Evolutionary conservation across 768 basidiomycete species (phyloP), one percentile per base, ranked within the genome.

Genomic region (Boletus eberwhitei): DNA sequence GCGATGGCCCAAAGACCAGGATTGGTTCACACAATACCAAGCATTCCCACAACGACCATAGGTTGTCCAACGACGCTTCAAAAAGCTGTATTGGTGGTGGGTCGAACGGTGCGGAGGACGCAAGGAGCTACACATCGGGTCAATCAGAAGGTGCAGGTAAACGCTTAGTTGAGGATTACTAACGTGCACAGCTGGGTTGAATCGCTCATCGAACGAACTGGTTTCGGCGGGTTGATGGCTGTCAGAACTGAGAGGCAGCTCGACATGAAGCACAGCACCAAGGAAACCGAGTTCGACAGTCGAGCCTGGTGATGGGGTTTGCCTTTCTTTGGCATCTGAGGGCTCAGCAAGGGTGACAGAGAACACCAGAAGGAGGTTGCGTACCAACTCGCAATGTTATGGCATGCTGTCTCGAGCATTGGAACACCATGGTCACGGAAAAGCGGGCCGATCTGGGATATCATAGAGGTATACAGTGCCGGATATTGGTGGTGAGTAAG

Each of bases 1-100:
- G 93, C 0, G 86, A 86, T 2, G 83, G 70, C 4, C 88, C 88
- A 60, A 88, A 94, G 29, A 98, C 77, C 19, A 98, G 73, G 8
- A 99, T 79, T 0, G 96, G 93, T 66, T 99, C 95, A 57, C 88
- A 91, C 11, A 98, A 77, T 0, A 98, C 78, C 1, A 98, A 74
- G 51, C 94, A 94, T 71, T 99, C 96, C 96, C 96, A 99, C 50
- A 88, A 79, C 5, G 90, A 88, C 89, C 88, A 90, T 24, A 90
- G 68, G 59, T 88, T 80, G 3, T 85, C 68, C 26, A 88, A 60
- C 16, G 80, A 79, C 1, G 85, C 81, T 62, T 87, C 86, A 55
- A 89, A 85, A 8, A 84, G 75, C 11, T 76, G 67, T 49, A 87
- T 61, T 14, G 84, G 84, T 14, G 82, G 80, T 22, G 83, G 85